Conservation (phyloP, 2,329 filamentous ascomycete species). For the Neurospora crassa region DNA sequence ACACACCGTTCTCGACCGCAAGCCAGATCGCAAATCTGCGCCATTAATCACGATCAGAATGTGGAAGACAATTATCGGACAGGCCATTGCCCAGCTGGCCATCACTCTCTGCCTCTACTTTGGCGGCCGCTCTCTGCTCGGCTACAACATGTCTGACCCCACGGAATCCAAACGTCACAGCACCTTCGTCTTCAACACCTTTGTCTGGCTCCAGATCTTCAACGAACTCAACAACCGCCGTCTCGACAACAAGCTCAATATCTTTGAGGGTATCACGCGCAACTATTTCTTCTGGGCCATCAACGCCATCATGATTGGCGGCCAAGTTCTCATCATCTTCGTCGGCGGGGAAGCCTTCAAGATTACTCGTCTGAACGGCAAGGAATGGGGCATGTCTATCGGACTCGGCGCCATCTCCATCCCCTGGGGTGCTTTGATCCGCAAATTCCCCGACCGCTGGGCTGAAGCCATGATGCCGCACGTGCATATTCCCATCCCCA, state of each 20-base stretch:
- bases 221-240: slow-evolving; percentile 77
- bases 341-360: slow-evolving; percentile 69
- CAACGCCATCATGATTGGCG: slow-evolving; percentile 71
- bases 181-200: slow-evolving; percentile 72
- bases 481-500: slow-evolving; percentile 6
- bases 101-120: slow-evolving; percentile 62
- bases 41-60: slow-evolving; percentile 66
- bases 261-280: slow-evolving; percentile 69
- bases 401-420: slow-evolving; percentile 67
- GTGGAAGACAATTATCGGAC: slow-evolving; percentile 87
- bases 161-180: slow-evolving; percentile 35
- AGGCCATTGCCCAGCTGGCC: slow-evolving; percentile 66
- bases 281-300: slow-evolving; percentile 80
- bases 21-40: slow-evolving; percentile 65
- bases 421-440: slow-evolving; percentile 62
- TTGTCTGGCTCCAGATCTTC: slow-evolving; percentile 84
- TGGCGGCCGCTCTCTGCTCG: slow-evolving; percentile 49
- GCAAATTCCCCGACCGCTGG: slow-evolving; percentile 60
- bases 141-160: slow-evolving; percentile 36
- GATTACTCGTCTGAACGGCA: slow-evolving; percentile 50
- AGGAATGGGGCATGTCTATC: slow-evolving; percentile 78
- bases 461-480: slow-evolving; percentile 15
- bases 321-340: slow-evolving; percentile 77
- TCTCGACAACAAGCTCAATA: slow-evolving; percentile 79
- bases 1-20: slow-evolving; percentile 36